These are phyloP conservation scores for Zygnema circumcarinatum DNA, from an alignment of 139 green algal genomes.

Conservation along the genomic window DNA sequence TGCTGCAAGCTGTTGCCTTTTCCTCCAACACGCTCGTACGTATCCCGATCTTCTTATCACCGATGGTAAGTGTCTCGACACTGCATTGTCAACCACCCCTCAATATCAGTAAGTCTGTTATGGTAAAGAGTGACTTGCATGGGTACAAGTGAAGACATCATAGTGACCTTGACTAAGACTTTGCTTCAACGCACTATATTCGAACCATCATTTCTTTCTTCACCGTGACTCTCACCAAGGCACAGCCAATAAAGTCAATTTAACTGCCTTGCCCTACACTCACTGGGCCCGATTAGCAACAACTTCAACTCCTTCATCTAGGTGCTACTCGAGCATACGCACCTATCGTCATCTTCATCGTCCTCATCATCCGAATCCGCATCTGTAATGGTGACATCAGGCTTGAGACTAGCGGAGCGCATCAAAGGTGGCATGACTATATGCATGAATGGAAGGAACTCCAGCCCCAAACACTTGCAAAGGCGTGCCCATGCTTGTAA, in stretches of 20 bases:
- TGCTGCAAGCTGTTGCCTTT: slow-evolving; percentile 97
- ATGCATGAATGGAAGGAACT: slow-evolving; percentile 95
- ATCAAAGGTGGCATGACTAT: slow-evolving; percentile 95
- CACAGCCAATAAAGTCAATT: too few relatives aligned
- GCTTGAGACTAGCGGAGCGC: slow-evolving; percentile 74
- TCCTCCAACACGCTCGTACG: slow-evolving; percentile 87
- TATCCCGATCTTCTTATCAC: slow-evolving; percentile 78
- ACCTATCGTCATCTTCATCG: slow-evolving; percentile 63
- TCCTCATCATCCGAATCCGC: slow-evolving; percentile 60
- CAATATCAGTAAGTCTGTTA: background rate
- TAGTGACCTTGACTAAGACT: too few relatives aligned
- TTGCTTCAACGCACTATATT: too few relatives aligned
- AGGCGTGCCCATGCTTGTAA: slow-evolving; percentile 90
- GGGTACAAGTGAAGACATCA: too few relatives aligned
- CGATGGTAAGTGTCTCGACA: slow-evolving; percentile 81
- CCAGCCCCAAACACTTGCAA: slow-evolving; percentile 94
- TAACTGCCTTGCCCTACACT: too few relatives aligned
- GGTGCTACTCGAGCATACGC: too few relatives aligned
- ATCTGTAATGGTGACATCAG: slow-evolving; percentile 84
- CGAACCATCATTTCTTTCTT: too few relatives aligned
- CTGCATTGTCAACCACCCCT: too few relatives aligned
- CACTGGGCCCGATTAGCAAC: too few relatives aligned
- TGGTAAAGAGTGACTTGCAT: background rate
- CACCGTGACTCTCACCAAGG: too few relatives aligned
- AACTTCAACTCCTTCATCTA: too few relatives aligned